These are phyloP conservation scores for Penicillium sp. DNA, from an alignment of 2,329 filamentous ascomycete genomes.

Conservation along the genomic window DNA sequence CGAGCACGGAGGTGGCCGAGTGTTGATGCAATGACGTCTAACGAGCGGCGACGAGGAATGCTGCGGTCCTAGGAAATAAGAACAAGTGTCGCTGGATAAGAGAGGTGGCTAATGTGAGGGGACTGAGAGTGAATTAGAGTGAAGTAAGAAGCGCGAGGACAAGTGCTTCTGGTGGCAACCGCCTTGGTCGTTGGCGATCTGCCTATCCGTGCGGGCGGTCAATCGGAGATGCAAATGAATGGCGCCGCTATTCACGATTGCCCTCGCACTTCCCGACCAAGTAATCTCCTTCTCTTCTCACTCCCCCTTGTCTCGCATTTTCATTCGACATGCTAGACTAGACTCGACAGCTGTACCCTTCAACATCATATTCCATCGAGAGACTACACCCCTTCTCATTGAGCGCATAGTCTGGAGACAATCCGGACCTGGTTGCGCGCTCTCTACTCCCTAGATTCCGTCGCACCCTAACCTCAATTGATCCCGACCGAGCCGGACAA, in stretches of 20 bases:
- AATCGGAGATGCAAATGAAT: slow-evolving; percentile 25
- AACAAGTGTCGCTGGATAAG: neutral
- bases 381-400: neutral
- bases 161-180: slow-evolving; percentile 27
- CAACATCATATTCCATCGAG: neutral
- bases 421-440: slow-evolving; percentile 11
- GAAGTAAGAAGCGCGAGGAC: slow-evolving; percentile 12
- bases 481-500: slow-evolving; percentile 7
- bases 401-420: neutral
- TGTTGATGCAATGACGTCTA: slow-evolving; percentile 7
- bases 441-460: slow-evolving; percentile 22
- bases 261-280: slow-evolving; percentile 14
- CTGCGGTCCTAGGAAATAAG: neutral
- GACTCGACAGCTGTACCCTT: neutral
- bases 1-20: slow-evolving; percentile 11
- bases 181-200: slow-evolving; percentile 24
- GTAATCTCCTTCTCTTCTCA: slow-evolving; percentile 3
- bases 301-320: neutral
- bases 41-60: slow-evolving; percentile 1
- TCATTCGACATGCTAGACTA: slow-evolving; percentile 1
- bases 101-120: slow-evolving; percentile 8
- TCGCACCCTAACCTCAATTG: slow-evolving; percentile 12
- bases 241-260: slow-evolving; percentile 17
- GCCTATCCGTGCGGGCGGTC: slow-evolving; percentile 34
- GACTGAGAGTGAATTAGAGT: slow-evolving; percentile 11